Evolutionary conservation across 768 basidiomycete genomes (phyloP).

Genomic region (Agaricus blazei): DNA sequence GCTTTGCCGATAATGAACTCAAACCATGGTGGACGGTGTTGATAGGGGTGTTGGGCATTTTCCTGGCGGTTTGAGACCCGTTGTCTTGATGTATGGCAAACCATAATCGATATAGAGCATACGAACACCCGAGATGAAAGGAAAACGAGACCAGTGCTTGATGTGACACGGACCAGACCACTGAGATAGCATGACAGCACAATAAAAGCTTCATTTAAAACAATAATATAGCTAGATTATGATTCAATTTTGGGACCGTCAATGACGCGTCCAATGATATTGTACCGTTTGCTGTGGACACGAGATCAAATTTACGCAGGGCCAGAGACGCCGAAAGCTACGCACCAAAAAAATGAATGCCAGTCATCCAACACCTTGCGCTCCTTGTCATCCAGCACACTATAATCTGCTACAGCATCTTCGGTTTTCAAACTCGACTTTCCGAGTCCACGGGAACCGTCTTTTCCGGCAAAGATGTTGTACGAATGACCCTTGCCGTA

Average conservation of each 20-base stretch:
- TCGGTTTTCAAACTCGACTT: slow-evolving; percentile 83
- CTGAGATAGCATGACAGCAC: too few species aligned
- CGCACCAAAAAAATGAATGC: slow-evolving; percentile 83
- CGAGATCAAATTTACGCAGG: background rate
- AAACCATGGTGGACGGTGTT: too few species aligned
- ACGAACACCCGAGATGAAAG: too few species aligned
- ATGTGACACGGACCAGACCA: too few species aligned
- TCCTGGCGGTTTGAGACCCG: too few species aligned
- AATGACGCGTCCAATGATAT: slow-evolving; percentile 72
- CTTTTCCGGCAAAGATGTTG: slow-evolving; percentile 88
- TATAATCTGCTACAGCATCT: slow-evolving; percentile 88
- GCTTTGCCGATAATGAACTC: too few species aligned
- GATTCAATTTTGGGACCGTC: slow-evolving; percentile 26
- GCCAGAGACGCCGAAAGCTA: slow-evolving; percentile 15
- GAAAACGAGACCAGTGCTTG: too few species aligned
- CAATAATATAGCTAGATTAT: background rate
- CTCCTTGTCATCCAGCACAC: slow-evolving; percentile 64
- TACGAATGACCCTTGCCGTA: slow-evolving; percentile 83
- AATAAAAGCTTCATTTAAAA: too few species aligned
- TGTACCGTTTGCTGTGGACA: slow-evolving; percentile 71
- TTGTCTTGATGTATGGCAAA: too few species aligned
- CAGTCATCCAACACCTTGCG: slow-evolving; percentile 83
- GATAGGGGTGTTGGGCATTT: too few species aligned
- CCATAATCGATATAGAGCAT: too few species aligned
- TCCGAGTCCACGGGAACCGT: slow-evolving; percentile 85